Base-by-base conservation (phyloP, 208 protist genomes). In the Trypanosoma grayi region DNA sequence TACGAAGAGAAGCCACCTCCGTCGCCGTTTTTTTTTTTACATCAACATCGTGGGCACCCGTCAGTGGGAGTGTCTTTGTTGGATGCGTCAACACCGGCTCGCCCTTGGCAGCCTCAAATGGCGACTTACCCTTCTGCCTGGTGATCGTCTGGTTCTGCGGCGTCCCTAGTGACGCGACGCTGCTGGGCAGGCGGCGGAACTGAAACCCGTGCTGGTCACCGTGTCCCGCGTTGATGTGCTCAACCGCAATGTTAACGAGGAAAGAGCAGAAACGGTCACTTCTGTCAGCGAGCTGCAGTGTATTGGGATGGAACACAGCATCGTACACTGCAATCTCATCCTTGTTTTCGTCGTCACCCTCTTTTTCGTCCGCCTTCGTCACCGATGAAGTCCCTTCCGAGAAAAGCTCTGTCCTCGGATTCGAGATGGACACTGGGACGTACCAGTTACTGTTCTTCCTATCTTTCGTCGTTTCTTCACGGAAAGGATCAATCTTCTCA, bases 211-310 rank as follows among this genome's bases (percentile, higher is more conserved):
- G 76, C 22, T 61, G 56, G 66, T 97, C 84, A 28, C 72, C 61
- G 62, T 95, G 94, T 46, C 86, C 85, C 39, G 40, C 73, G 63
- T 97, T 97, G 44, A 97, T 83, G 68, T 97, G 87, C 76, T 97
- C 91, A 25, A 97, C 91, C 0, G 87, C 87, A 70, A 97, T 97
- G 70, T 97, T 88, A 3, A 91, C 81, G 34, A 97, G 70, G 64
- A 97, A 97, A 72, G 80, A 90, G 64, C 93, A 70, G 66, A 97
- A 97, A 13, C 71, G 67, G 28, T 77, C 56, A 62, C 87, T 94
- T 20, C 75, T 76, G 46, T 93, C 74, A 14, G 87, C 77, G 31
- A 97, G 69, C 13, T 69, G 44, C 22, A 92, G 47, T 34, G 91
- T 93, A 34, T 75, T 40, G 0, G 91, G 88, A 65, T 97, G 85